A percentile compares a stretch with the other conserved stretches of the same genome.
These are phyloP conservation scores for Typha latifolia DNA, from an alignment of 176 grass and related monocot species.

Conservation along the genomic window DNA sequence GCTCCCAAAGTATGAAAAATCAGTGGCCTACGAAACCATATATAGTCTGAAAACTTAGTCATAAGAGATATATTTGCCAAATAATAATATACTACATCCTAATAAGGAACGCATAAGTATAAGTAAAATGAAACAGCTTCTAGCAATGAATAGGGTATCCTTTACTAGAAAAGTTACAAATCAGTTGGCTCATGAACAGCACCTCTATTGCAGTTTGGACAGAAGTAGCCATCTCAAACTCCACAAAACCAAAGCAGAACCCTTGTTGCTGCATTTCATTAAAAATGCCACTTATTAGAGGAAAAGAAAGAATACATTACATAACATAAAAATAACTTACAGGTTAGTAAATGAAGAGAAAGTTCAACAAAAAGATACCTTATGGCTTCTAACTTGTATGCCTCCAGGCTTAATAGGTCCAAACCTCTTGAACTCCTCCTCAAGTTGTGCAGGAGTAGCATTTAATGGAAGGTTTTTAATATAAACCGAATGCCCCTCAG, in stretches of 20 bases:
- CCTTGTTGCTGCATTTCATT: conserved; percentile 58
- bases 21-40: too few relatives aligned
- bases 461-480: conserved; percentile 60
- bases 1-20: too few relatives aligned
- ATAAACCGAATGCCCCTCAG: conserved; percentile 71
- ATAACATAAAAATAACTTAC: too few relatives aligned
- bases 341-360: too few relatives aligned
- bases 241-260: conserved; percentile 94
- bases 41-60: too few relatives aligned
- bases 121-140: too few relatives aligned
- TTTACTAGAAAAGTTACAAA: too few relatives aligned
- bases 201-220: conserved; percentile 87
- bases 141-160: background rate
- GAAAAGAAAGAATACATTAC: too few relatives aligned
- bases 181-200: background rate
- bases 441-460: conserved; percentile 64
- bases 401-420: conserved; percentile 63
- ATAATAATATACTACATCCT: too few relatives aligned
- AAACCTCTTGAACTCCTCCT: conserved; percentile 86
- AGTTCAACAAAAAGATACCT: conserved; percentile 27
- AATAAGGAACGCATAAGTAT: too few relatives aligned
- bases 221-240: conserved; percentile 70
- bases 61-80: too few relatives aligned
- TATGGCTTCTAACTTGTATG: conserved; percentile 99
- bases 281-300: background rate